Percentiles rank a stretch among this genome's conserved stretches.
Evolutionary conservation across 2,329 filamentous ascomycete species (phyloP).

Genomic region (Penicillium sp.): DNA sequence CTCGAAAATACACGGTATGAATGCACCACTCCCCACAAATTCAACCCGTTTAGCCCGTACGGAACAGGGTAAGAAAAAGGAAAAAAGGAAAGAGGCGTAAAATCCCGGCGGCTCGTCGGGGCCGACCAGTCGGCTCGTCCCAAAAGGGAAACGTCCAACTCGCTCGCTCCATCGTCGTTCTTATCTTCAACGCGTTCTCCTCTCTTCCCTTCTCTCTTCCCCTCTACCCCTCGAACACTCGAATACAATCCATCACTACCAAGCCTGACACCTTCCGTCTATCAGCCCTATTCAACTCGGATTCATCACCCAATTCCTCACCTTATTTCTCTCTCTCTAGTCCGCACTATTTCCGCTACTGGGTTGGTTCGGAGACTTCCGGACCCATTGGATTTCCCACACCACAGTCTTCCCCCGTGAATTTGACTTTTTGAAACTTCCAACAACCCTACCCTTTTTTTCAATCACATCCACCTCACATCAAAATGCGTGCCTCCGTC

Average conservation of each 20-base stretch:
- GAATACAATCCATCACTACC: constrained; percentile 8
- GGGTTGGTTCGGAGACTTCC: constrained; percentile 35
- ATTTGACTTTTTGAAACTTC: constrained; percentile 15
- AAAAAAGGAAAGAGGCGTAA: neutral
- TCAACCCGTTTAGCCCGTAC: neutral
- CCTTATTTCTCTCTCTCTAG: neutral
- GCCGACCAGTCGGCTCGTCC: constrained; percentile 21
- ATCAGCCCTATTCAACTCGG: neutral
- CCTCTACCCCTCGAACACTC: constrained; percentile 11
- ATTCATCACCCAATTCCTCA: constrained; percentile 8
- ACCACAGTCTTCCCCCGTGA: constrained; percentile 18
- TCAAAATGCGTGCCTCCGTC: constrained; percentile 48
- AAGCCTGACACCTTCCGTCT: neutral
- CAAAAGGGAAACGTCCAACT: constrained; percentile 22
- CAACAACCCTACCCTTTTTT: constrained; percentile 9
- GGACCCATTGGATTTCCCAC: constrained; percentile 35
- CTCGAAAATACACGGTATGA: constrained; percentile 2
- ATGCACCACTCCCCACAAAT: neutral
- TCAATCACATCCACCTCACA: constrained; percentile 11
- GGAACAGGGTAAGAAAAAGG: neutral
- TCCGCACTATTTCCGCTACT: constrained; percentile 14
- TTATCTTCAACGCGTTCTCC: constrained; percentile 19
- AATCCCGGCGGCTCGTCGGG: constrained; percentile 12
- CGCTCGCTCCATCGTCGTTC: constrained; percentile 7
- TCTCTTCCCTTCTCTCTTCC: constrained; percentile 15